These are phyloP conservation scores for Colletotrichum sojae DNA, from an alignment of 2,329 filamentous ascomycete species.

Conservation along the genomic window DNA sequence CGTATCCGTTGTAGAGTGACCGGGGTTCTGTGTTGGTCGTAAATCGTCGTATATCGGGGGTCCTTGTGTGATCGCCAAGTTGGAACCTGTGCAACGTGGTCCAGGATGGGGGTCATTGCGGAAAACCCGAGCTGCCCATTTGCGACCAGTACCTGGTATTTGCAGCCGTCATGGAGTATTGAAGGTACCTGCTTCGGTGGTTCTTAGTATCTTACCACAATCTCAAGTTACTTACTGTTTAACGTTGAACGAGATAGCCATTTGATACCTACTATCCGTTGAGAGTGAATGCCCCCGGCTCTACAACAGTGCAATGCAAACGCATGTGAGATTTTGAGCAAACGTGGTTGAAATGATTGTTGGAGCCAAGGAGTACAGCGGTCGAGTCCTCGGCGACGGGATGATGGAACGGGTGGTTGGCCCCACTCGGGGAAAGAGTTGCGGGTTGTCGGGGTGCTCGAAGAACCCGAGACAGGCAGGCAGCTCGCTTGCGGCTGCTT, in stretches of 20 bases:
- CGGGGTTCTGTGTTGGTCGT: constrained; percentile 15
- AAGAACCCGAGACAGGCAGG: constrained; percentile 35
- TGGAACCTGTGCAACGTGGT: constrained; percentile 25
- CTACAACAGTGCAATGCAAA: too few species aligned
- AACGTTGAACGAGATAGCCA: too few species aligned
- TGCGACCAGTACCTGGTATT: neutral
- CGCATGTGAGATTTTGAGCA: neutral
- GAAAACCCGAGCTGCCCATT: constrained; percentile 1
- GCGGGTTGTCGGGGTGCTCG: constrained; percentile 40
- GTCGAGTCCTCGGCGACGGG: constrained; percentile 14
- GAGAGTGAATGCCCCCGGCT: too few species aligned
- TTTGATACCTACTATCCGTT: too few species aligned
- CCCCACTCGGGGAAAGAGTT: constrained; percentile 2
- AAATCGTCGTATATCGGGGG: constrained; percentile 32
- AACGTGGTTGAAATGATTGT: neutral
- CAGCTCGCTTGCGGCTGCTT: constrained; percentile 35
- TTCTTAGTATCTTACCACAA: too few species aligned
- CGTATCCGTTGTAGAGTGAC: neutral
- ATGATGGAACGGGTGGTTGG: constrained; percentile 13
- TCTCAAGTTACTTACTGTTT: too few species aligned
- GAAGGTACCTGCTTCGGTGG: too few species aligned
- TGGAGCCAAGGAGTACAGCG: neutral
- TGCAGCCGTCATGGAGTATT: too few species aligned
- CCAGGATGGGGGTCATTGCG: constrained; percentile 12
- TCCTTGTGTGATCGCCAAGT: constrained; percentile 29